Evolutionary conservation across 2,329 filamentous ascomycete genomes (phyloP), one percentile per base, ranked within the genome.

Genomic region (Leptographium procerum): DNA sequence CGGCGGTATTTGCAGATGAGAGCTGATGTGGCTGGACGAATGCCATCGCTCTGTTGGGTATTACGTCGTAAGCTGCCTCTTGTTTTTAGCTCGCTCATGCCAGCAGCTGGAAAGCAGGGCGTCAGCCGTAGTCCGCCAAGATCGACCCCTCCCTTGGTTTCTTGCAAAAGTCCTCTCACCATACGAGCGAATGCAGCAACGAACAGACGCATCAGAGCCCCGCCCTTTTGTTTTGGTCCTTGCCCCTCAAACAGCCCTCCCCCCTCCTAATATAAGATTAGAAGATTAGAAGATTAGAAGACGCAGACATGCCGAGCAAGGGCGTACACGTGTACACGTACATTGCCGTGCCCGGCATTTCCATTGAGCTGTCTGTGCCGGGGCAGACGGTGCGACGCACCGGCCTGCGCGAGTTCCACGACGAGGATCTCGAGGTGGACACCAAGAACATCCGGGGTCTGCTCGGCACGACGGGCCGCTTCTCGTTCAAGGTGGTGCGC

Each of bases 301-400:
- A n/a, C 40, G 43, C 54, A 48, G 67, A 53, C 64, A 77, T 78
- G 72, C 72, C 72, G 1, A 73, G 70, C 63, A 74, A 74, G 65
- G 72, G 72, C 14, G 64, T 75, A 50, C 66, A 72, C 28, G 64
- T 63, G 7, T 73, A 70, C 65, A 70, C 69, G 6, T 75, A 74
- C 62, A 69, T 74, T 58, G 67, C 67, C 14, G 73, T 71, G 6
- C 66, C 68, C 2, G 72, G 69, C 47, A 70, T 71, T 58, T 68
- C 71, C 52, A 72, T 79, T 60, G 73, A 76, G 59, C 71, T 77
- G 55, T 71, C 69, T 7, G 75, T 77, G 5, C 76, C 76, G 5
- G 71, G 71, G 52, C 61, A 67, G 56, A 65, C 63, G 16, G 65
- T 74, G 52, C 67, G 65, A 14, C 65, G 67, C 34, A 66, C 68